Conservation (phyloP, 352 stramenopile species). For the Pythium chondricola region DNA sequence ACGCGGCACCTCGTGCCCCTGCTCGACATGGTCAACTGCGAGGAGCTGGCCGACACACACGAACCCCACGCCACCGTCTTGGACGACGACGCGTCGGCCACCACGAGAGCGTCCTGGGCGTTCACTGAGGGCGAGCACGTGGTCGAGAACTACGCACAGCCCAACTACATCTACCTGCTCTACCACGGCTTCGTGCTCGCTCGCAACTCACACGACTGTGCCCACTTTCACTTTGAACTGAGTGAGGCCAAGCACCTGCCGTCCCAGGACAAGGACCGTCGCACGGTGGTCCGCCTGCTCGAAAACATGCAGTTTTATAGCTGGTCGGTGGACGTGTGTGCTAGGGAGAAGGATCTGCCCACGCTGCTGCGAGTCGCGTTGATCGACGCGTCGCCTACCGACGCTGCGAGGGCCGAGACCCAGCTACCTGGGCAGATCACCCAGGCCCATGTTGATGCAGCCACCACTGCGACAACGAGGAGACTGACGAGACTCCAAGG, state of each 20-base stretch:
- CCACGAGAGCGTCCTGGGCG: slow-evolving; percentile 63
- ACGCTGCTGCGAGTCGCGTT: slow-evolving; percentile 14
- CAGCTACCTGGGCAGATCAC: slow-evolving; percentile 2
- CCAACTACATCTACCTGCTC: slow-evolving; percentile 91
- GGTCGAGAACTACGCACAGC: slow-evolving; percentile 92
- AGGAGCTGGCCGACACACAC: slow-evolving; percentile 35
- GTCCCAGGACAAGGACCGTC: slow-evolving; percentile 3
- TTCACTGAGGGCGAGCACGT: slow-evolving; percentile 70
- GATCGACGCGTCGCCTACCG: slow-evolving; percentile 8
- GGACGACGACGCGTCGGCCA: slow-evolving; percentile 32
- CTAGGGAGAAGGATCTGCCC: slow-evolving; percentile 6
- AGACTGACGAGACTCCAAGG: neutral
- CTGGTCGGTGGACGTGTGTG: slow-evolving; percentile 17
- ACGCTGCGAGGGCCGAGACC: slow-evolving; percentile 5
- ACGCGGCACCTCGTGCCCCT: slow-evolving; percentile 89
- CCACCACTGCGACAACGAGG: neutral
- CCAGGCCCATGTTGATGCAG: slow-evolving; percentile 6
- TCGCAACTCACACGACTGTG: slow-evolving; percentile 81
- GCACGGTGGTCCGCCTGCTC: slow-evolving; percentile 11
- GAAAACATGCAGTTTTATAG: slow-evolving; percentile 17
- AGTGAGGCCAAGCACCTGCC: slow-evolving; percentile 6
- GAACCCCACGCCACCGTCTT: slow-evolving; percentile 47
- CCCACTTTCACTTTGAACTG: slow-evolving; percentile 48
- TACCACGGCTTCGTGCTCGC: slow-evolving; percentile 89
- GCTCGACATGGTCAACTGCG: slow-evolving; percentile 93